Evolutionary conservation across 495 filamentous ascomycete genomes (phyloP).

Genomic region (Talaromyces adpressus): DNA sequence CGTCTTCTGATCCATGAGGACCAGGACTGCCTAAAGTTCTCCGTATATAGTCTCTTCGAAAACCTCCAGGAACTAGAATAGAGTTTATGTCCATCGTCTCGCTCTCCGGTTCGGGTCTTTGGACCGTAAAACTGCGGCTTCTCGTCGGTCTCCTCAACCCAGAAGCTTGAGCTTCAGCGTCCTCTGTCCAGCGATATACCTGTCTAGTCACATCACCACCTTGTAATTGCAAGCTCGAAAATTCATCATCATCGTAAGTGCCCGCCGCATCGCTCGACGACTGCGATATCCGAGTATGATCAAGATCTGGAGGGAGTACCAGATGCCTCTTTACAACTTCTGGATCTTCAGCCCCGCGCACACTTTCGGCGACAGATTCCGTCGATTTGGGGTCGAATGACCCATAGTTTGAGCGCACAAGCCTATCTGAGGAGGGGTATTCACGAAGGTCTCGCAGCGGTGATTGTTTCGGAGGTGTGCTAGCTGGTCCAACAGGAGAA

Average conservation of each 20-base stretch:
- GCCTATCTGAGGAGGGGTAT: constrained; percentile 27
- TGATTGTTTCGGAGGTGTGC: constrained; percentile 50
- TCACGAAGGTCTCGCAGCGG: constrained; percentile 36
- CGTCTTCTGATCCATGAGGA: constrained; percentile 30
- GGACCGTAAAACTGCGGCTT: constrained; percentile 77
- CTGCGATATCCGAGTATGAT: constrained; percentile 25
- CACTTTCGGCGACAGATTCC: constrained; percentile 21
- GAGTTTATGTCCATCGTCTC: constrained; percentile 74
- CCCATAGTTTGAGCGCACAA: constrained; percentile 62
- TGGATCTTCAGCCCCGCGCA: constrained; percentile 51
- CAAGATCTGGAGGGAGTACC: constrained; percentile 54
- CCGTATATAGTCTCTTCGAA: constrained; percentile 80
- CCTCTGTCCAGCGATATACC: constrained; percentile 91
- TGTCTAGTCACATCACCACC: constrained; percentile 91
- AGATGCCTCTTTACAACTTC: constrained; percentile 78
- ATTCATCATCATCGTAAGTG: constrained; percentile 64
- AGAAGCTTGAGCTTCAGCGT: constrained; percentile 52
- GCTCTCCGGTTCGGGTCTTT: constrained; percentile 67
- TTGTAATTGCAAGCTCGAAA: constrained; percentile 85
- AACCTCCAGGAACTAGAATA: constrained; percentile 89
- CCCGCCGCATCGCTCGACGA: constrained; percentile 35
- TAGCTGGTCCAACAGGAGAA: constrained; percentile 31
- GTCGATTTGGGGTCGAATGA: constrained; percentile 62
- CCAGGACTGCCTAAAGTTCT: constrained; percentile 56
- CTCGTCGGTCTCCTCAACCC: constrained; percentile 43